Evolutionary conservation across 164 flowering plant genomes (phyloP), one percentile per base, ranked within the genome.

Genomic region (Akebia trifoliata): DNA sequence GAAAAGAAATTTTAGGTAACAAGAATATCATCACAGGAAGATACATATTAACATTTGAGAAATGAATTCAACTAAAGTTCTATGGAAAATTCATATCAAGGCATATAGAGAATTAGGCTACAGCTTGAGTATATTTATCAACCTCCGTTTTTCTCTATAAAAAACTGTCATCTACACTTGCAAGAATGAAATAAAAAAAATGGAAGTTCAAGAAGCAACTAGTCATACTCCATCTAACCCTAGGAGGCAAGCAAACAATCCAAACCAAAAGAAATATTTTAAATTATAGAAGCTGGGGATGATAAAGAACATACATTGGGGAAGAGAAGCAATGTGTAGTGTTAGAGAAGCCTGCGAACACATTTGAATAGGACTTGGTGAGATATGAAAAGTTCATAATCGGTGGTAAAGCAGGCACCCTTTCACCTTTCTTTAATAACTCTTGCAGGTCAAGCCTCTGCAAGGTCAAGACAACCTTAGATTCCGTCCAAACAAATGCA

Each of bases 351-450:
- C 85, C 84, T 17, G 90, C 74, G 67, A 77, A 91, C 48, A 91
- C 94, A 72, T 91, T 88, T 29, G 98, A 84, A 68, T 79, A 81
- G 18, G 96, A 86, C 75, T 83, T 85, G 25, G 96, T 92, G 52
- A 88, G 72, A 73, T 88, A 92, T 15, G 96, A 66, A 66, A 92
- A 92, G 71, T 92, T 92, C 70, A 78, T 70, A 47, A 83, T 71
- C n/a, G 95, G 90, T 29, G 93, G 85, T 28, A 88, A 66, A 58
- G 91, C 71, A 52, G 84, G 82, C 51, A 92, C 83, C 50, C 79
- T 53, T 68, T 85, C 90, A 36, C 98, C 98, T 69, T 78, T 86
- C 80, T 72, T 80, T 66, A 92, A 65, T 57, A 88, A 88, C 15
- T 82, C 81, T 71, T 78, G 74, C 70, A 92, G 56, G 69, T 88